Base-by-base conservation (phyloP, 2,329 filamentous ascomycete species). In the Diaporthe batatas region DNA sequence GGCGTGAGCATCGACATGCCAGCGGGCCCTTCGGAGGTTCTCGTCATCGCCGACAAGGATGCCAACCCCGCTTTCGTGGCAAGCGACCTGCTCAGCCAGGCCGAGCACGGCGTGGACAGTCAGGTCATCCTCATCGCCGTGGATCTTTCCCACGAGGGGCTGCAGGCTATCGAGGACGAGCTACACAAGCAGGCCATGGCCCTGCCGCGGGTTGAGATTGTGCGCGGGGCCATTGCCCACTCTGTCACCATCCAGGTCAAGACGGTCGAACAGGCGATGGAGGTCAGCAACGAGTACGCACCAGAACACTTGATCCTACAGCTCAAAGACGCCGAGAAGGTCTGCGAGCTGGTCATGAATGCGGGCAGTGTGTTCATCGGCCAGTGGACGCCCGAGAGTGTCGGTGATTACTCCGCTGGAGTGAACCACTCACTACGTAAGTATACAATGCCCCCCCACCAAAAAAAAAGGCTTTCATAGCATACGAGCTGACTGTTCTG, bases 1-100 rank as follows among this genome's bases (percentile, higher is more conserved):
- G 93, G 94, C 29, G 95, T 98, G 53, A 92, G 94, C 82, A 99
- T 99, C 79, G 96, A 99, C 81, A 99, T 99, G 96, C 96, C 96
- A 14, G 96, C 96, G 47, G 96, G 96, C 0, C 96, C 96, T 0
- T 98, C 95, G 47, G 96, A 99, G 82, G 95, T 99, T 3, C 89
- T 99, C n/a, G 96, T 99, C 72, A 89, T 99, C 68, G 96, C 96
- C 39, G 96, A 99, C 84, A 90, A 91, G 81, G 88, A 92, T 67
- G 91, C 96, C 65, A 96, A 97, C 81, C 96, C 96, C 6, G 94
- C 94, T 0, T 99, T 98, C 80, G 96, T 99, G 65, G 96, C 96
- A 6, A 97, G 94, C 2, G 96, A 99, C 81, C 89, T 99, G 25
- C 88, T 99, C 65, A 97, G 94, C 54, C 96, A 99, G 84, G 96